Conservation (phyloP, 768 basidiomycete species). For the Boletus pseudo-olivaceus region DNA sequence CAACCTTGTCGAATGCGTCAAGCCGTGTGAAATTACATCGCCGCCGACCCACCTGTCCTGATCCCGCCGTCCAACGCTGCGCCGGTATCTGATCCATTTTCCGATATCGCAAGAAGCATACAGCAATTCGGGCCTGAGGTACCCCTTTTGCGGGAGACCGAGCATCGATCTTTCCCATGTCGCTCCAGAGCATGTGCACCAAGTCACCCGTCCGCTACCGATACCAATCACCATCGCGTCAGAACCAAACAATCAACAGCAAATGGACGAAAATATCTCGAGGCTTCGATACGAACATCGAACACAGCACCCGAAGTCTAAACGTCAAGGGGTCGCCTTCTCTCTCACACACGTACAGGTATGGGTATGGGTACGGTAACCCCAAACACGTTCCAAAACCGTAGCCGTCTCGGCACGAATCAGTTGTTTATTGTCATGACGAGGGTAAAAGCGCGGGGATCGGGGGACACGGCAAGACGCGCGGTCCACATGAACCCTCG, state of each 20-base stretch:
- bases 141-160: not conserved
- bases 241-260: not conserved
- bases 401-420: not conserved
- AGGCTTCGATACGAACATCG: conserved; percentile 1
- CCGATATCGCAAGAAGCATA: not conserved
- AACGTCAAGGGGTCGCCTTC: not conserved
- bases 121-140: not conserved
- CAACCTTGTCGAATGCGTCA: not conserved
- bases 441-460: not conserved
- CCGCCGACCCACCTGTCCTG: conserved; percentile 10
- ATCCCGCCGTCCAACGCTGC: not conserved
- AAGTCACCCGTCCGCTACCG: conserved; percentile 23
- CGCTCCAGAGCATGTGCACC: conserved; percentile 15
- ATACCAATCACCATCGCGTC: not conserved
- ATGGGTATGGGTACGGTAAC: not conserved
- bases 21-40: not conserved
- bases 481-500: not conserved
- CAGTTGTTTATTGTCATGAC: not conserved
- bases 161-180: not conserved
- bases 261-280: conserved; percentile 4
- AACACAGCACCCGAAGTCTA: conserved; percentile 12
- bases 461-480: not conserved
- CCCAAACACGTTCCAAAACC: conserved; percentile 6
- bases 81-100: not conserved
- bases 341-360: not conserved